Evolutionary conservation across 2,329 filamentous ascomycete genomes (phyloP), one percentile per base, ranked within the genome.

Genomic region (Ophioceras dolichostomum): DNA sequence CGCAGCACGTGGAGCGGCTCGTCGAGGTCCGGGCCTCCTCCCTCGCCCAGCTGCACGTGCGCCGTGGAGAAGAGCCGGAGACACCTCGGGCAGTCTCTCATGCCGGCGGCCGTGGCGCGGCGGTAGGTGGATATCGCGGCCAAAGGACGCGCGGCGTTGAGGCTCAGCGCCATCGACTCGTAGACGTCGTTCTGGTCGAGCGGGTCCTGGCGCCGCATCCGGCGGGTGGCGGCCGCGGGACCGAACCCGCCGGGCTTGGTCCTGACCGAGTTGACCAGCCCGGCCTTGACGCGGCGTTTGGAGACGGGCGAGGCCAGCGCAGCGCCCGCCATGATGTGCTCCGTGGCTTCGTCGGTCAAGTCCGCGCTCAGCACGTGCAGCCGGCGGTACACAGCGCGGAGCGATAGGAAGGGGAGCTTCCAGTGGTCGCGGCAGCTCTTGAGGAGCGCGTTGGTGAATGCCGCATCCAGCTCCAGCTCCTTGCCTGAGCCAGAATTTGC

Each of bases 31-130:
- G 48, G 39, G n/a, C n/a, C n/a, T n/a, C n/a, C n/a, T n/a, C n/a
- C n/a, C 4, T 47, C 49, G 27, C 58, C 37, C 2, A 30, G 49
- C 13, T 49, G 50, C 36, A 72, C 46, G 12, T 59, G 54, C 2
- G 67, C 65, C 9, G 59, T 45, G 8, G 73, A 60, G 8, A 64
- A 67, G 5, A 71, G 52, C n/a, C 62, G 60, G 12, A 73, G 54
- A 37, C 62, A 67, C 18, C 59, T 55, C 3, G 48, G 46, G 20
- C 58, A 62, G 41, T 56, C 55, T 2, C 52, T 50, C 45, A 67
- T 52, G 14, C 59, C 56, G 4, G 45, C 48, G 9, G 43, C 45
- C 1, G 55, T 32, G 1, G 59, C 59, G 19, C 48, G 48, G 36
- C 50, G 55, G 47, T 69, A 72, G 4, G 62, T 54, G 13, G 44